Base-by-base conservation (phyloP, 2,329 filamentous ascomycete genomes). In the Fusarium dlaminii region DNA sequence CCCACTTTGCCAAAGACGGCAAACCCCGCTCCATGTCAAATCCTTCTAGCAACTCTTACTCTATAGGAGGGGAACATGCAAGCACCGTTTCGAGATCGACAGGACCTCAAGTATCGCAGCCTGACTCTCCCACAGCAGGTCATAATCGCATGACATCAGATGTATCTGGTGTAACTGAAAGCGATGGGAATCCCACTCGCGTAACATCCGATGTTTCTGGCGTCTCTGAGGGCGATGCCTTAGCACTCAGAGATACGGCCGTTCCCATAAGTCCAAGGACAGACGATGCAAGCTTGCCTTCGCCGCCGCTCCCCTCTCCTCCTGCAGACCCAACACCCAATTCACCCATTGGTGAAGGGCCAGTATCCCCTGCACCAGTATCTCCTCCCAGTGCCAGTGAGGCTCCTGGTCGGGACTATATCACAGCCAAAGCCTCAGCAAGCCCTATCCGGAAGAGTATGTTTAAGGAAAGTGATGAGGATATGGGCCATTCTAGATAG, bases 381-480 rank as follows among this genome's bases (percentile, higher is more conserved):
- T 82, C 80, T 22, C 81, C 80, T n/a, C 80, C 80, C 1, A 79
- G 77, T 5, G 77, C 75, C 2, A 74, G 70, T 5, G 80, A 81
- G 42, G 64, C 59, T 17, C 32, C 70, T 1, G 77, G 75, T 1
- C 73, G 76, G 5, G 81, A 82, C 30, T 82, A 81, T 37, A 42
- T 81, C 13, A 70, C 80, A 2, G 78, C 72, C 8, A 79, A 74
- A 49, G 58, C 77, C 8, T 66, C 73, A 6, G 58, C 76, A 13
- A 77, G 73, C 51, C 76, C 79, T 9, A 51, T 80, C n/a, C 78
- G 84, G 58, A 82, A 79, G 77, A 86, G 84, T 34, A 81, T 84
- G 43, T 86, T 86, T 46, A 76, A 79, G 12, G 84, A 85, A 74
- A 82, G 80, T n/a, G 78, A 80, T 34, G 83, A 85, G 45, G 84